Evolutionary conservation across 2,329 filamentous ascomycete species (phyloP), one percentile per base, ranked within the genome.

Genomic region (Calonectria pteridis): DNA sequence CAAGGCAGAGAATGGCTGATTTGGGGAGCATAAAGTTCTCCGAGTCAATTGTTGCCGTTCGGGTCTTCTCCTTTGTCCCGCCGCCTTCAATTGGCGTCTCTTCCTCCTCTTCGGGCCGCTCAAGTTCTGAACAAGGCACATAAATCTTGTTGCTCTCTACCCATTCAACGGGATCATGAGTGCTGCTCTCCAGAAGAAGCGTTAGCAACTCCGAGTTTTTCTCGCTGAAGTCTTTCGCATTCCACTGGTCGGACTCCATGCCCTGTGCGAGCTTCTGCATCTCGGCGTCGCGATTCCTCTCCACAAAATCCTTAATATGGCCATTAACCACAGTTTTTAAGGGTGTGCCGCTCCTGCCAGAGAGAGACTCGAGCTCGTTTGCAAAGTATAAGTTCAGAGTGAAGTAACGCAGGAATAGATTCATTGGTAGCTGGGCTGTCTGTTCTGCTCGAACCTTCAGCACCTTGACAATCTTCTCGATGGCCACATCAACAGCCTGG

Each of bases 11-110:
- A 37, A 96, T 89, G 0, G 95, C 96, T 6, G 95, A 98, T 67
- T 93, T 91, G 0, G 97, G 95, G 14, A 99, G 90, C 70, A 98
- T 92, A 82, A 95, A 98, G 67, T 91, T 93, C 82, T 98, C 94
- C 31, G 93, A 92, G 73, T 98, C 96, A 67, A 99, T 93, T 6
- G 92, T 87, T 1, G 97, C 97, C 46, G 90, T 91, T 53, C 94
- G 91, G 6, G 88, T 88, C 84, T 93, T 94, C 69, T 92, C 88
- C 80, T 93, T 94, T 72, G 84, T 78, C 0, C 88, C 88, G 65
- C 90, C 90, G 0, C 86, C 84, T 72, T 89, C 87, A 2, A 86
- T 78, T 9, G 83, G 51, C 66, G 83, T n/a, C n/a, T n/a, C 72
- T 35, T 84, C 65, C 14, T 81, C 80, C 46, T 82, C 80, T 43